Percentiles rank a stretch among this genome's conserved stretches.
phyloP scores from a whole-genome alignment of 257 asterid species.

The Gynochthodes officinalis region DNA sequence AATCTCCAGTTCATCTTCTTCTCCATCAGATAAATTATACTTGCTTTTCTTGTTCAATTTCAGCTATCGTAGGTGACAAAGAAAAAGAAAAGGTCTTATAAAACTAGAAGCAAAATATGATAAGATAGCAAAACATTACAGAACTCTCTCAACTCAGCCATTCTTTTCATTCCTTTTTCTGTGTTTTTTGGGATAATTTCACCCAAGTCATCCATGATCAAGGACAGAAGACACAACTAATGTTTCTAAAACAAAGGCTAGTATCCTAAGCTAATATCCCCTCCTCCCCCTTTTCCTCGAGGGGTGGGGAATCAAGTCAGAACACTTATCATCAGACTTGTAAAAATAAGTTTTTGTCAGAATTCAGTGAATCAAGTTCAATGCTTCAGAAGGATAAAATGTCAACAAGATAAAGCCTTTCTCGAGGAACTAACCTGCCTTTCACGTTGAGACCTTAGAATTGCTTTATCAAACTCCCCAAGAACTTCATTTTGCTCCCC shows the following conservation, averaged over 20 bases:
- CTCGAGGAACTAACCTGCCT: slow-evolving; percentile 46
- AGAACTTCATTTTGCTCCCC: slow-evolving; percentile 84
- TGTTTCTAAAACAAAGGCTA: not conserved
- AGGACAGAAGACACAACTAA: not conserved
- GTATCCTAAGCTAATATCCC: not conserved
- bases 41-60: slow-evolving; percentile 65
- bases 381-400: not conserved
- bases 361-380: not conserved
- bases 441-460: slow-evolving; percentile 86
- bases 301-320: not conserved
- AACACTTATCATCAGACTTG: not conserved
- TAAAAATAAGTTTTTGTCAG: not conserved
- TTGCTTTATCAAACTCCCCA: slow-evolving; percentile 83
- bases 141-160: not conserved
- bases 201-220: not conserved
- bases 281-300: not conserved
- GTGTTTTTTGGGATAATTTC: not conserved
- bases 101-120: not conserved
- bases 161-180: not conserved
- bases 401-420: not conserved
- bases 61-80: slow-evolving; percentile 37
- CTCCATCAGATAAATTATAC: slow-evolving; percentile 87
- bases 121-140: not conserved
- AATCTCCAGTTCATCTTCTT: slow-evolving; percentile 75
- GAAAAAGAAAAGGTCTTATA: not conserved